Percentiles rank a stretch among this genome's conserved stretches.
phyloP scores from a whole-genome alignment of 768 basidiomycete species.

The Crepidotus variabilis region DNA sequence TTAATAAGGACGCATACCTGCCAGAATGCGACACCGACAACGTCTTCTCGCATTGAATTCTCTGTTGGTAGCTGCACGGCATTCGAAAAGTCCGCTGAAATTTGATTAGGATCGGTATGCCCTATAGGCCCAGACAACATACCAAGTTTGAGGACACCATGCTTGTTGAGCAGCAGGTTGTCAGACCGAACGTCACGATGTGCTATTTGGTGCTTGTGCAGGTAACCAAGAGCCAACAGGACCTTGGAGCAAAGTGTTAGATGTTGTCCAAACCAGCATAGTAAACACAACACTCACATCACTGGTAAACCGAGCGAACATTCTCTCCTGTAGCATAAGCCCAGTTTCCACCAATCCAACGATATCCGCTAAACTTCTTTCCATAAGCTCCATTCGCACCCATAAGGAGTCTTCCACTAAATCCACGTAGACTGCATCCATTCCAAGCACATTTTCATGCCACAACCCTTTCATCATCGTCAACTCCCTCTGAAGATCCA shows the following conservation, averaged over 20 bases:
- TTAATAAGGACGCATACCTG: slow-evolving; percentile 42
- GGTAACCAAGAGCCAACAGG: slow-evolving; percentile 59
- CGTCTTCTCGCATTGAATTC: slow-evolving; percentile 48
- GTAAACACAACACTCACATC: slow-evolving; percentile 52
- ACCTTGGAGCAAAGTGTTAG: slow-evolving; percentile 36
- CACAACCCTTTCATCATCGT: slow-evolving; percentile 50
- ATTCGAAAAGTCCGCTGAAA: slow-evolving; percentile 74
- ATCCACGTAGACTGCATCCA: slow-evolving; percentile 72
- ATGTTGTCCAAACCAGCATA: background rate
- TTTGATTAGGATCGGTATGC: background rate
- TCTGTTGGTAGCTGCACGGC: slow-evolving; percentile 59
- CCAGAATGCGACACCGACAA: slow-evolving; percentile 77
- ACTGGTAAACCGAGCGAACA: slow-evolving; percentile 69
- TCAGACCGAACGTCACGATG: slow-evolving; percentile 86
- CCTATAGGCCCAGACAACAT: slow-evolving; percentile 20
- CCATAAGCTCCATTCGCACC: slow-evolving; percentile 91
- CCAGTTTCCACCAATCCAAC: slow-evolving; percentile 61
- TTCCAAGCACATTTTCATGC: slow-evolving; percentile 60
- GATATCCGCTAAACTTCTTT: slow-evolving; percentile 81
- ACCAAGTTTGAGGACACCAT: slow-evolving; percentile 76
- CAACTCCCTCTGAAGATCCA: slow-evolving; percentile 61
- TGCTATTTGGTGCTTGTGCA: slow-evolving; percentile 64
- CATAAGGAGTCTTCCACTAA: slow-evolving; percentile 65
- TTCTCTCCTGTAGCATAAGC: slow-evolving; percentile 60
- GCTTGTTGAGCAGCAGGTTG: slow-evolving; percentile 67